A percentile compares a stretch with the other conserved stretches of the same genome.
Conservation (phyloP, 169 alveolate species). For the Eimeria zaria region DNA sequence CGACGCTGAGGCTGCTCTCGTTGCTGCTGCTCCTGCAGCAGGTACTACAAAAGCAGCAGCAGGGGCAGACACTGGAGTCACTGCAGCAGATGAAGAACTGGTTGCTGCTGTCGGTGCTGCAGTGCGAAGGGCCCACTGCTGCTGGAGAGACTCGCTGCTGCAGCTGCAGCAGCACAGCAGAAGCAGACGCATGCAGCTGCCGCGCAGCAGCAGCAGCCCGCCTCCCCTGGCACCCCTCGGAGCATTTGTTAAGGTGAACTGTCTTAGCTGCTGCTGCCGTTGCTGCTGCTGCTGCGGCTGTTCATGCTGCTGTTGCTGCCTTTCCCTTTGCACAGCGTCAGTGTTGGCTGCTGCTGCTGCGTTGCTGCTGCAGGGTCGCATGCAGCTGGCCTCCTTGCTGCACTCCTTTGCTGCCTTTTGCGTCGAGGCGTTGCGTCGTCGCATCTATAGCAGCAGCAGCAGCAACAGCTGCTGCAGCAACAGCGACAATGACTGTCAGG, state of each 20-base stretch:
- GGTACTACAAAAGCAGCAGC: not conserved
- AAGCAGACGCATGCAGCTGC: slow-evolving; percentile 67
- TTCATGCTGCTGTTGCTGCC: slow-evolving; percentile 45
- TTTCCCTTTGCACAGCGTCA: not conserved
- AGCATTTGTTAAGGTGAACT: slow-evolving; percentile 22
- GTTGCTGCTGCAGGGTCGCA: slow-evolving; percentile 68
- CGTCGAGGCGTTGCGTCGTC: slow-evolving; percentile 15
- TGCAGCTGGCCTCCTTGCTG: slow-evolving; percentile 43
- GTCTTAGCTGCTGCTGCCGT: no score
- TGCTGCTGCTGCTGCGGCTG: slow-evolving; percentile 16
- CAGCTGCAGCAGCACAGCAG: slow-evolving; percentile 63
- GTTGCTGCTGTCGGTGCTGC: slow-evolving; percentile 60
- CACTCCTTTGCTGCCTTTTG: slow-evolving; percentile 67
- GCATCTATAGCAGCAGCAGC: slow-evolving; percentile 24
- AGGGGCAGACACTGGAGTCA: not conserved
- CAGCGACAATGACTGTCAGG: not conserved
- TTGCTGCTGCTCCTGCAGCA: slow-evolving; percentile 14
- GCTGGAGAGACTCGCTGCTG: slow-evolving; percentile 50
- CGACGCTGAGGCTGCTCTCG: slow-evolving; percentile 59
- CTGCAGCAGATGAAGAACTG: slow-evolving; percentile 14
- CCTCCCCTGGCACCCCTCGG: slow-evolving; percentile 55
- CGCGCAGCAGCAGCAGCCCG: slow-evolving; percentile 75
- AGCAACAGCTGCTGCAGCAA: not conserved
- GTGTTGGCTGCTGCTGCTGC: not conserved
- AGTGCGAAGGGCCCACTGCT: slow-evolving; percentile 19